Base-by-base conservation (phyloP, 1,284 basidiomycete species). In the Sanghuangporus sanghuang region DNA sequence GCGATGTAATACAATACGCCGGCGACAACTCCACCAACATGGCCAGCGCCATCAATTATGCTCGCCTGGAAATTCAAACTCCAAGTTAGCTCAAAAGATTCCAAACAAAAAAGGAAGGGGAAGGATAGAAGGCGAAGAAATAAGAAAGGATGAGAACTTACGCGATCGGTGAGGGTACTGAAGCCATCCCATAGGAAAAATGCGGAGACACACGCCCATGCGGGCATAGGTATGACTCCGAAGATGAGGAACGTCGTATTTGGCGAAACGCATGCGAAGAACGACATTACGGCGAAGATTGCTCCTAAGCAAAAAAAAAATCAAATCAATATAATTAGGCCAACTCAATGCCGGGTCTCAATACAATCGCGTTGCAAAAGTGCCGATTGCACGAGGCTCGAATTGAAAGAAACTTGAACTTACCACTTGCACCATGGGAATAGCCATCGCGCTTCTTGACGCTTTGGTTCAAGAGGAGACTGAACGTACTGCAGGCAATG, bases 181-280 rank as follows among this genome's bases (percentile, higher is more conserved):
- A 85, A 89, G 6, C 84, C 74, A 69, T 95, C 92, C 69, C 83
- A 92, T 4, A 84, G 76, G 69, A 95, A 89, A 59, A 96, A 77
- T 9, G 90, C 93, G 0, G 82, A 76, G 1, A 95, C 87, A 39
- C 85, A 81, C 2, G 81, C 78, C 92, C 93, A 95, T 0, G 93
- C 93, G 0, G 93, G 93, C 64, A 92, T 79, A 14, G 94, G 95
- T 9, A 96, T 74, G 68, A 95, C 81, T 60, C 86, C 92, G 73
- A 93, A 96, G 57, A 96, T 73, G n/a, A 85, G 76, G 73, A 96
- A 91, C 0, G 79, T 85, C 62, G 87, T 78, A 7, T 69, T 81
- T 0, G 94, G 94, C 48, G 86, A 82, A 5, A 84, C 73, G 72
- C 87, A 90, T 1, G 90, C 89, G 60, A 90, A 85, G 70, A 87